phyloP scores from a whole-genome alignment of 139 green algal genomes.

The Chlorella sp. region DNA sequence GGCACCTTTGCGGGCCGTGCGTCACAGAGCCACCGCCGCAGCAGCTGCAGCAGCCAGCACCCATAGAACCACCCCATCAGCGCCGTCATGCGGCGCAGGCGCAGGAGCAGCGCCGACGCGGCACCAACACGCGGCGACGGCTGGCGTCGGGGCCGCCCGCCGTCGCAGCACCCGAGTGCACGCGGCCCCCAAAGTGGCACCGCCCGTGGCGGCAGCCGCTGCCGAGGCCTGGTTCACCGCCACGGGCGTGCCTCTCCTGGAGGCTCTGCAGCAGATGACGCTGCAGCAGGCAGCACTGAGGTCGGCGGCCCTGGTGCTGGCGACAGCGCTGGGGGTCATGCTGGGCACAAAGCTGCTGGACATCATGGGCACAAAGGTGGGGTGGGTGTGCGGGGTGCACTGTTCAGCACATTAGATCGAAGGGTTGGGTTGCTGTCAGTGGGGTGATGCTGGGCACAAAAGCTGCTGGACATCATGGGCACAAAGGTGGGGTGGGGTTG shows the following conservation, averaged over 20 bases:
- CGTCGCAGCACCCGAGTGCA: not conserved
- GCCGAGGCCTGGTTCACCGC: slow-evolving; percentile 12
- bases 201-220: not conserved
- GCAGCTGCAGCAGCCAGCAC: too few relatives aligned
- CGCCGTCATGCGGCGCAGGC: too few relatives aligned
- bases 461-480: slow-evolving; percentile 14
- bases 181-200: not conserved
- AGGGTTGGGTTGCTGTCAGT: too few relatives aligned
- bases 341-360: slow-evolving; percentile 22
- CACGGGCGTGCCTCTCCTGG: slow-evolving; percentile 37
- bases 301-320: not conserved
- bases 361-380: slow-evolving; percentile 11
- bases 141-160: too few relatives aligned
- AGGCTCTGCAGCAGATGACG: slow-evolving; percentile 9
- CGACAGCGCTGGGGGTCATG: slow-evolving; percentile 1
- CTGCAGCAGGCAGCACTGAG: slow-evolving; percentile 23
- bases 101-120: too few relatives aligned
- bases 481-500: slow-evolving; percentile 9
- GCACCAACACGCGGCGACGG: too few relatives aligned
- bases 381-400: too few relatives aligned
- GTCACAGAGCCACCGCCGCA: too few relatives aligned
- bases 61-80: too few relatives aligned
- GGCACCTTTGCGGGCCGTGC: too few relatives aligned
- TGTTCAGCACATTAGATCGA: too few relatives aligned
- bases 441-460: slow-evolving; percentile 5